Percentiles rank a stretch among this genome's conserved stretches.
phyloP scores from a whole-genome alignment of 352 stramenopile species.

The Globisporangium takayamanum region DNA sequence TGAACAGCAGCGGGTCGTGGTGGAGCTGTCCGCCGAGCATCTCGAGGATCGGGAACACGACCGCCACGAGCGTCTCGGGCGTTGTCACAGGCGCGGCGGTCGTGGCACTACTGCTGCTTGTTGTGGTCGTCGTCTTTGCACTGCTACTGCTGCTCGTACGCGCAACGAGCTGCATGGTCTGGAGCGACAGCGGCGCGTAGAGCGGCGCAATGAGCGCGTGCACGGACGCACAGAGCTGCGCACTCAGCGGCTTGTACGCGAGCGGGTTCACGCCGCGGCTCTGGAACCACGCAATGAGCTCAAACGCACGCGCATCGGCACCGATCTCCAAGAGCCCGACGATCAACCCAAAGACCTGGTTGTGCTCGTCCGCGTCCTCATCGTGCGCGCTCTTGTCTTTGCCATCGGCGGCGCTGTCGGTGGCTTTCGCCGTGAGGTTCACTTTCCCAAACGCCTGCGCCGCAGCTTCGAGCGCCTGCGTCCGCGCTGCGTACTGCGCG shows the following conservation, averaged over 20 bases:
- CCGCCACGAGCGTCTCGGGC: constrained; percentile 35
- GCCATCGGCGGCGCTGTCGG: constrained; percentile 17
- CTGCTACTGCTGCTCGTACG: background rate
- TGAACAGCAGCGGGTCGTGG: constrained; percentile 66
- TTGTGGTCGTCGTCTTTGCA: background rate
- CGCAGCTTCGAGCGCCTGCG: constrained; percentile 46
- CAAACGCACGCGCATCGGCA: constrained; percentile 49
- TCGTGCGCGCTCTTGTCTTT: constrained; percentile 20
- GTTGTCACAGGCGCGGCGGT: constrained; percentile 32
- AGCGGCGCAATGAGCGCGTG: constrained; percentile 50
- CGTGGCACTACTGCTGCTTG: background rate
- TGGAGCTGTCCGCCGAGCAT: constrained; percentile 63
- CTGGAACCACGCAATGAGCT: constrained; percentile 80
- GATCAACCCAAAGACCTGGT: constrained; percentile 81
- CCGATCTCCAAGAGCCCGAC: constrained; percentile 76
- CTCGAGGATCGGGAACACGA: constrained; percentile 53
- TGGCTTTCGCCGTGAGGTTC: constrained; percentile 47
- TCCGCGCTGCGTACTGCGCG: constrained; percentile 23
- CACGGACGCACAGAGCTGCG: constrained; percentile 63
- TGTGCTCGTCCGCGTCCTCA: constrained; percentile 26
- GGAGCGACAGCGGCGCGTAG: constrained; percentile 51
- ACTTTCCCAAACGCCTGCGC: constrained; percentile 72
- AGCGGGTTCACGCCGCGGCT: constrained; percentile 58
- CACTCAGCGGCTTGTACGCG: constrained; percentile 48
- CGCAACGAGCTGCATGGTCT: constrained; percentile 35